A percentile compares a stretch with the other conserved stretches of the same genome.
Conservation (phyloP, 805 yeast species). For the Kluyveromyces wickerhamii region DNA sequence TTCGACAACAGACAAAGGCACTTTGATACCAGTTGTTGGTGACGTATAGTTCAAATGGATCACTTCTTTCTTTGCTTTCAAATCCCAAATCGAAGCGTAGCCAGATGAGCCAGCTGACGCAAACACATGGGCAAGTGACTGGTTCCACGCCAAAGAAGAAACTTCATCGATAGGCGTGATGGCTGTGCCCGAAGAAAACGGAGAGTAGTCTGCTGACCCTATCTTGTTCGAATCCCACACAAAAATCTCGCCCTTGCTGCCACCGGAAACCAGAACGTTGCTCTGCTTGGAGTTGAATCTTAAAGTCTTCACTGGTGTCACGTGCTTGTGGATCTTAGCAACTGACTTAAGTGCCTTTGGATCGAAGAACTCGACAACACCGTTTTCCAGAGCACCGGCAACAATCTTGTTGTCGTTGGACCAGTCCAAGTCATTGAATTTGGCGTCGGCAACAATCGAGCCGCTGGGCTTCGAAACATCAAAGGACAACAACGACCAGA, state of each 20-base stretch:
- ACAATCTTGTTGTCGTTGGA: conserved; percentile 54
- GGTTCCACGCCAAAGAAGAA: conserved; percentile 83
- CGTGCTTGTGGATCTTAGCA: conserved; percentile 49
- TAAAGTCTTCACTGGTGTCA: conserved; percentile 62
- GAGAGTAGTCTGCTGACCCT: conserved; percentile 26
- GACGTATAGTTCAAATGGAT: conserved; percentile 71
- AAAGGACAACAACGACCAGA: conserved; percentile 59
- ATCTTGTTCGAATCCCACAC: conserved; percentile 83
- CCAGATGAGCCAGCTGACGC: conserved; percentile 86
- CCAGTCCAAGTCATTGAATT: conserved; percentile 83
- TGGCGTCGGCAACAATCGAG: conserved; percentile 42
- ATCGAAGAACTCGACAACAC: conserved; percentile 67
- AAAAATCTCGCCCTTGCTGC: conserved; percentile 78
- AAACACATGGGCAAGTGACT: conserved; percentile 71
- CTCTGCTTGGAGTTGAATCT: conserved; percentile 70
- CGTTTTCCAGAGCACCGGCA: conserved; percentile 88
- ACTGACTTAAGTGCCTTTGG: conserved; percentile 39
- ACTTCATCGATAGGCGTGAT: conserved; percentile 78
- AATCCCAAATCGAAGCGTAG: conserved; percentile 89
- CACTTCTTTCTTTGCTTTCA: conserved; percentile 80
- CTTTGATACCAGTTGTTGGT: conserved; percentile 40
- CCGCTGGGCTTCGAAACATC: conserved; percentile 34
- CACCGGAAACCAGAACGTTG: conserved; percentile 77
- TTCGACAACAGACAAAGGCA: conserved; percentile 70
- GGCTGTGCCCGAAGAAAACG: conserved; percentile 63